Evolutionary conservation across 148 eudicot genomes (phyloP).

Genomic region (Pouteria glomerata): DNA sequence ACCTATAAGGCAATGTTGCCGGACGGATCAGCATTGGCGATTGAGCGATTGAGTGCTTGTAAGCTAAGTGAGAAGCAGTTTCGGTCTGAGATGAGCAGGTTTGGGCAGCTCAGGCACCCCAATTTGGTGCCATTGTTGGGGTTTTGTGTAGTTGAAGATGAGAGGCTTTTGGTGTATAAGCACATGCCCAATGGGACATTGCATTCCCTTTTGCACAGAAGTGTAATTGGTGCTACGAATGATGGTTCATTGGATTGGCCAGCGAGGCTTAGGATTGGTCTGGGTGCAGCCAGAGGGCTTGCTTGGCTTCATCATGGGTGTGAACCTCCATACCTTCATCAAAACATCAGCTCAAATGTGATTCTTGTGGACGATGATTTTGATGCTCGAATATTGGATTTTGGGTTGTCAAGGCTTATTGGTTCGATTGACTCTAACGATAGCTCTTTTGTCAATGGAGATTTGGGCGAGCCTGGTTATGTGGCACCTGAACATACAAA

Average conservation of each 20-base stretch:
- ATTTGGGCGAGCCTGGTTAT: slow-evolving; percentile 70
- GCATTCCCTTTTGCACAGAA: slow-evolving; percentile 31
- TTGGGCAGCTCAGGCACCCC: slow-evolving; percentile 72
- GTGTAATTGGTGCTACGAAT: slow-evolving; percentile 29
- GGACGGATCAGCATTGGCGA: slow-evolving; percentile 68
- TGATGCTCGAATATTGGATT: slow-evolving; percentile 57
- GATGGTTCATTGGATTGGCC: slow-evolving; percentile 44
- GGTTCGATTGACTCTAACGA: slow-evolving; percentile 40
- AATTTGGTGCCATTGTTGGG: slow-evolving; percentile 75
- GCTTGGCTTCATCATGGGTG: slow-evolving; percentile 86
- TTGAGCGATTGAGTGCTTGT: slow-evolving; percentile 52
- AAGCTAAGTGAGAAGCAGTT: slow-evolving; percentile 62
- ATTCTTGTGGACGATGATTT: slow-evolving; percentile 72
- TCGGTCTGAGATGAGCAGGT: slow-evolving; percentile 44
- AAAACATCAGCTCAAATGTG: slow-evolving; percentile 57
- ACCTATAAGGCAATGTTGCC: slow-evolving; percentile 49
- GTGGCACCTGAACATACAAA: slow-evolving; percentile 67
- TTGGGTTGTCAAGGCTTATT: slow-evolving; percentile 57
- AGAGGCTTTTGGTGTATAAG: slow-evolving; percentile 76
- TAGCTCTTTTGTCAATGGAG: slow-evolving; percentile 49
- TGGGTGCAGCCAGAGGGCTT: slow-evolving; percentile 64
- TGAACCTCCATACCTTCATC: slow-evolving; percentile 59
- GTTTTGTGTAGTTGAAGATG: slow-evolving; percentile 65
- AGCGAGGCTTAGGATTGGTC: slow-evolving; percentile 50
- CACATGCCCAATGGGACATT: slow-evolving; percentile 60